phyloP scores from a whole-genome alignment of 495 filamentous ascomycete genomes.

The Pyrenula massariospora region DNA sequence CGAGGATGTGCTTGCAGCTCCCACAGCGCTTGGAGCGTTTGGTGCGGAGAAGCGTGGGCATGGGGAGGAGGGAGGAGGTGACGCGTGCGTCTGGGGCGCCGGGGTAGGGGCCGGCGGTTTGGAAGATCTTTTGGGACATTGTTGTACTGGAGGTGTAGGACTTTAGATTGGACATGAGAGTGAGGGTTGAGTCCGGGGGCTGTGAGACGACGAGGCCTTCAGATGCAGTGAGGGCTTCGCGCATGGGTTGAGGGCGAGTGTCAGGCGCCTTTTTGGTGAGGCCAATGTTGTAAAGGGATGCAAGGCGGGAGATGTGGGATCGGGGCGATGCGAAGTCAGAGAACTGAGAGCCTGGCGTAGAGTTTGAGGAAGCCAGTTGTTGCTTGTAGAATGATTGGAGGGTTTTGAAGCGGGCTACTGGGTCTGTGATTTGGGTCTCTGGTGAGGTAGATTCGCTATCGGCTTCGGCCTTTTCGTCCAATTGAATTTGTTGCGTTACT shows the following conservation, averaged over 20 bases:
- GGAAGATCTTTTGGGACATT: conserved; percentile 34
- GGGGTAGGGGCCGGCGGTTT: conserved; percentile 25
- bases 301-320: conserved; percentile 72
- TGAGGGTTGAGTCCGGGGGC: conserved; percentile 33
- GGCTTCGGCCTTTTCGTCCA: background rate
- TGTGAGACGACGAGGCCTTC: conserved; percentile 55
- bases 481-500: background rate
- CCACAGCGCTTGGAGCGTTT: conserved; percentile 90
- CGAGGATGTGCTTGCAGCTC: conserved; percentile 86
- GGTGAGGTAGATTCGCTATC: background rate
- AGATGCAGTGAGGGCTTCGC: conserved; percentile 54
- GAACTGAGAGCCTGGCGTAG: conserved; percentile 44
- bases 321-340: conserved; percentile 70
- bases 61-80: conserved; percentile 58
- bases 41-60: conserved; percentile 70
- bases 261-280: conserved; percentile 53
- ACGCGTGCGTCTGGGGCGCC: conserved; percentile 38
- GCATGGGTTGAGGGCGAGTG: conserved; percentile 55
- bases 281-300: conserved; percentile 27
- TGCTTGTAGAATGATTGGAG: conserved; percentile 60
- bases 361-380: conserved; percentile 51
- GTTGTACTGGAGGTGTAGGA: conserved; percentile 46
- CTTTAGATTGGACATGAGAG: conserved; percentile 30
- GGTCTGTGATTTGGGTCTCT: conserved; percentile 13
- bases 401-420: conserved; percentile 32